These are phyloP conservation scores for Phaeosphaeriaceae sp. DNA, from an alignment of 2,329 filamentous ascomycete species.

Conservation along the genomic window DNA sequence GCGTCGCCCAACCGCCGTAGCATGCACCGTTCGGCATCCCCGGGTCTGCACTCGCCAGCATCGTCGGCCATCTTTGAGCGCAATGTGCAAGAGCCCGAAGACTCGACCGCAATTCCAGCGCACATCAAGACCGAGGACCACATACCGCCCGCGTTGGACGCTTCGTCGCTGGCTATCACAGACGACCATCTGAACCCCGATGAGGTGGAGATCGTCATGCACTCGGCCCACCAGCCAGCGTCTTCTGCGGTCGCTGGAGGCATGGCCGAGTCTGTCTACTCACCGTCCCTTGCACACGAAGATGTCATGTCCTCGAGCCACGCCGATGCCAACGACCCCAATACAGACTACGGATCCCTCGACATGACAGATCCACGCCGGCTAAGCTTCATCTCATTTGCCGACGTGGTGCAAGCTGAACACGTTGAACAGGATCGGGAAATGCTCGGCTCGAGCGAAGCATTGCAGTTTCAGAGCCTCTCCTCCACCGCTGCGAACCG, in stretches of 20 bases:
- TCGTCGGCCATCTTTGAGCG: constrained; percentile 86
- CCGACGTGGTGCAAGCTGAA: constrained; percentile 89
- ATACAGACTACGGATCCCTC: constrained; percentile 76
- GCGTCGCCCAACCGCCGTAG: constrained; percentile 71
- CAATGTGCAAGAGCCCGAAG: constrained; percentile 83
- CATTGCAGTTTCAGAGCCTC: constrained; percentile 71
- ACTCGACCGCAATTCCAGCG: constrained; percentile 84
- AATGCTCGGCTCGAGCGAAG: constrained; percentile 56
- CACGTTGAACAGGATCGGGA: constrained; percentile 70
- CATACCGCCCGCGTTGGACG: constrained; percentile 89
- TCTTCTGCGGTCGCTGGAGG: constrained; percentile 64
- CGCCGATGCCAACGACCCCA: constrained; percentile 48
- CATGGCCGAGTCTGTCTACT: constrained; percentile 44
- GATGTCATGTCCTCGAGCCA: constrained; percentile 34
- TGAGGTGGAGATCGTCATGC: constrained; percentile 90
- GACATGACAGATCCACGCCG: constrained; percentile 81
- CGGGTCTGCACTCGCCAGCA: constrained; percentile 80
- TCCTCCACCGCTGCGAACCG: constrained; percentile 65
- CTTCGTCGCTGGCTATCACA: constrained; percentile 90
- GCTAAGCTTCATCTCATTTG: constrained; percentile 94
- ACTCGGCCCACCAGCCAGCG: constrained; percentile 82
- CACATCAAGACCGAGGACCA: constrained; percentile 95
- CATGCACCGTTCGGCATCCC: constrained; percentile 66
- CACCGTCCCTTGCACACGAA: constrained; percentile 40
- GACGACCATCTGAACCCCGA: constrained; percentile 85